A percentile compares a stretch with the other conserved stretches of the same genome.
Conservation (phyloP, 2,329 filamentous ascomycete species). For the Cladosporium sp. region DNA sequence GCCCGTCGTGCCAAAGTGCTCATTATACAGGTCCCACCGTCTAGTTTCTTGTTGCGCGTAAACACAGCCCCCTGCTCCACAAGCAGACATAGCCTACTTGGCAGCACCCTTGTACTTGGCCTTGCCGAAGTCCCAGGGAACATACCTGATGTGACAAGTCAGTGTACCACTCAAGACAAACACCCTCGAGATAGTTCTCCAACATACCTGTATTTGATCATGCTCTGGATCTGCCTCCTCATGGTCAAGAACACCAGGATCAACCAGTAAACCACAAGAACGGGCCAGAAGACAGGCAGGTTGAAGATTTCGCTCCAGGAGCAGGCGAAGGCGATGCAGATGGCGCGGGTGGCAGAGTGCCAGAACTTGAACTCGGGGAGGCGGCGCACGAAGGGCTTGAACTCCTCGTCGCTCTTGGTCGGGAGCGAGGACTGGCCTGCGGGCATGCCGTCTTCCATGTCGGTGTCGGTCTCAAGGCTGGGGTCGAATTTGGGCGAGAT, state of each 20-base stretch:
- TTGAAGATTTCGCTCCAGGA: conserved; percentile 94
- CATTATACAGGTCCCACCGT: conserved; percentile 1
- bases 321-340: conserved; percentile 78
- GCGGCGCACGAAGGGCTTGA: conserved; percentile 91
- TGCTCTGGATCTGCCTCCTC: conserved; percentile 99
- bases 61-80: not conserved
- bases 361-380: conserved; percentile 99
- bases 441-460: conserved; percentile 79
- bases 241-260: conserved; percentile 95
- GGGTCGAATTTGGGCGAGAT: conserved; percentile 98
- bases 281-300: conserved; percentile 97
- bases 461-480: conserved; percentile 88
- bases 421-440: conserved; percentile 66
- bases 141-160: conserved; percentile 28
- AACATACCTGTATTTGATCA: conserved; percentile 99
- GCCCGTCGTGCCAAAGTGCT: conserved; percentile 2
- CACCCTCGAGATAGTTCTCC: not conserved
- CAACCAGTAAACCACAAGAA: conserved; percentile 97
- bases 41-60: not conserved
- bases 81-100: conserved; percentile 19
- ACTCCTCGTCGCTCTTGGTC: conserved; percentile 95
- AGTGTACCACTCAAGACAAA: conserved; percentile 12
- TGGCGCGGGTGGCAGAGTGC: conserved; percentile 88
- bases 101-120: conserved; percentile 29
- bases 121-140: conserved; percentile 39